Evolutionary conservation across 768 basidiomycete genomes (phyloP), one percentile per base, ranked within the genome.

Genomic region (Mrakia blollopis): DNA sequence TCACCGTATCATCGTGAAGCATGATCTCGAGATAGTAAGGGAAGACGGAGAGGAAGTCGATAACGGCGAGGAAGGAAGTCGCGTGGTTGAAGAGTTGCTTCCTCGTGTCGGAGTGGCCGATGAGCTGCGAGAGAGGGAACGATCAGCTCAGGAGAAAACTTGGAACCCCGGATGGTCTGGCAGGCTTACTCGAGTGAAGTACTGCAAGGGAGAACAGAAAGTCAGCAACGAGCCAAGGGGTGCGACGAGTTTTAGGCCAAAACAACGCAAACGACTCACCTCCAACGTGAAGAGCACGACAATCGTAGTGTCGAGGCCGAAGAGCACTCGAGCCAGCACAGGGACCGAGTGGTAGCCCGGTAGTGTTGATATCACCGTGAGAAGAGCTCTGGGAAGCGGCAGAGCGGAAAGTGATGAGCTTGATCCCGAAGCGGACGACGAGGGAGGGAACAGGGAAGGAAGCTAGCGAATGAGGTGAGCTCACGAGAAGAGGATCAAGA

Each of bases 1-100:
- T 63, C 79, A 92, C 92, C 1, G 93, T 94, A 83, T 97, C 94
- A 85, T 93, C 91, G 52, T 88, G 89, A 16, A 94, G 81, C 39
- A 91, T 84, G 71, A 95, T 86, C 84, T 95, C 94, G 73, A 96
- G 88, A 82, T 93, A 95, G 81, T 94, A 95, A 3, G 94, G 94
- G 32, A 92, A 80, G 67, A 96, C 93, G 5, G 93, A 91, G 75
- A 95, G 86, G 23, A 93, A 83, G 81, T 96, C 94, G 82, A 93
- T 88, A 32, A 95, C 87, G 7, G 92, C 92, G 82, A 91, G 94
- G 83, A 94, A 84, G 6, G 82, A 50, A 0, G 82, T 80, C 5
- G 79, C 76, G 81, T 83, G 83, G 30, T 75, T 80, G 78, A 81
- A 83, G 70, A 81, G 82, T 84, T 84, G 91, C 88, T 90, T 0